Evolutionary conservation across 495 filamentous ascomycete species (phyloP), one percentile per base, ranked within the genome.

Genomic region (Sphaerosporella brunnea): DNA sequence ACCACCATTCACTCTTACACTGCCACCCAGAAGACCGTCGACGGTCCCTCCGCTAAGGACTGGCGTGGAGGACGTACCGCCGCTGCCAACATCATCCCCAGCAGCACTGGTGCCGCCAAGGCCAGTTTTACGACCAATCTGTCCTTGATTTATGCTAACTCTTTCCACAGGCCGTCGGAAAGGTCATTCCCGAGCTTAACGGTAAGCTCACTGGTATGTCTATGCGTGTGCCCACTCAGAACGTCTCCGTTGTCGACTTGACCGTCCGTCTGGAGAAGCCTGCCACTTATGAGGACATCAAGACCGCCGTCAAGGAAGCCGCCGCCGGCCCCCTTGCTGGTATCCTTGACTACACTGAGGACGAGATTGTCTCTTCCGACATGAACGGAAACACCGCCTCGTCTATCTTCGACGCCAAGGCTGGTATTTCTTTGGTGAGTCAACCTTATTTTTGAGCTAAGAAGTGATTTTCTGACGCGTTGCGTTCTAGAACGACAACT

Each of bases 1-100:
- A 97, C 90, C 68, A 97, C 90, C 52, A 75, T 96, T 68, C 90
- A 97, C 80, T 94, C 90, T 61, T 96, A 96, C 82, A 97, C 90
- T 58, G 92, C 90, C 60, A 97, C 90, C 65, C 90, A 97, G 74
- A 96, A 96, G 82, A 93, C 87, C 53, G 90, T 97, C 59, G 90
- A 97, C 61, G 92, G 86, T 61, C 90, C 90, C 56, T 96, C 90
- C 38, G 69, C 71, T 66, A 97, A 97, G 84, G 90, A 97, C 75
- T 97, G 90, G 90, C 79, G 90, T 69, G 90, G 90, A 74, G 90
- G 90, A 61, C 90, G 90, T 70, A 84, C 83, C 60, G 90, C 92
- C 69, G 92, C 90, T 58, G 81, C 93, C 75, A 97, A 97, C 79
- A 97, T 97, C 77, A 97, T 97, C 63, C 90, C 90, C 66, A 84